Evolutionary conservation across 306 rosid genomes (phyloP).

Genomic region (Erythrophleum fordii): DNA sequence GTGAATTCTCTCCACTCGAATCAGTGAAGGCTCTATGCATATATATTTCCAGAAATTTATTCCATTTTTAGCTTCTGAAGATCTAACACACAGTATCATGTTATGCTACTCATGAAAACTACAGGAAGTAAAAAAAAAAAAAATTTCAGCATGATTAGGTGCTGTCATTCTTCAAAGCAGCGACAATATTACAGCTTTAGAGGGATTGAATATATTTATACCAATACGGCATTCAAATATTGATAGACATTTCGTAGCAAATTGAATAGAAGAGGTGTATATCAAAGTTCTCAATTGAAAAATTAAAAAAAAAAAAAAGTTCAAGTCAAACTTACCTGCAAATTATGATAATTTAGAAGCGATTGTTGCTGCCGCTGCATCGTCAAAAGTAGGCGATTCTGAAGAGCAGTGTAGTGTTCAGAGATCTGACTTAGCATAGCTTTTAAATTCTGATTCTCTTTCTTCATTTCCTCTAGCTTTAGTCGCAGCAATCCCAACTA

Average conservation of each 20-base stretch:
- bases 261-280: not conserved
- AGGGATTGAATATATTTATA: not conserved
- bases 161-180: not conserved
- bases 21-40: not conserved
- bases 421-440: slow-evolving; percentile 40
- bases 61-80: not conserved
- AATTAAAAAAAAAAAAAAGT: no score
- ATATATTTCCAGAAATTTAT: not conserved
- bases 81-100: not conserved
- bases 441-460: slow-evolving; percentile 47
- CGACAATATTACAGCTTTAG: not conserved
- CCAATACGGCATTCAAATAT: no score
- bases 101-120: not conserved
- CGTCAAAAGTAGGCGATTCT: slow-evolving; percentile 37
- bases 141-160: not conserved
- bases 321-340: slow-evolving; percentile 50
- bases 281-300: not conserved
- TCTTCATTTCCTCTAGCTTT: slow-evolving; percentile 48
- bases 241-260: not conserved
- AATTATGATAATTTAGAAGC: slow-evolving; percentile 4
- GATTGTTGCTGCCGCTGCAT: slow-evolving; percentile 31
- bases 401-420: slow-evolving; percentile 43
- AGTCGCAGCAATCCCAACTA: slow-evolving; percentile 42
- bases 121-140: not conserved
- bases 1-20: not conserved